Evolutionary conservation across 228 moss, liverwort and hornwort species (phyloP).

Genomic region (Sphagnum fallax): DNA sequence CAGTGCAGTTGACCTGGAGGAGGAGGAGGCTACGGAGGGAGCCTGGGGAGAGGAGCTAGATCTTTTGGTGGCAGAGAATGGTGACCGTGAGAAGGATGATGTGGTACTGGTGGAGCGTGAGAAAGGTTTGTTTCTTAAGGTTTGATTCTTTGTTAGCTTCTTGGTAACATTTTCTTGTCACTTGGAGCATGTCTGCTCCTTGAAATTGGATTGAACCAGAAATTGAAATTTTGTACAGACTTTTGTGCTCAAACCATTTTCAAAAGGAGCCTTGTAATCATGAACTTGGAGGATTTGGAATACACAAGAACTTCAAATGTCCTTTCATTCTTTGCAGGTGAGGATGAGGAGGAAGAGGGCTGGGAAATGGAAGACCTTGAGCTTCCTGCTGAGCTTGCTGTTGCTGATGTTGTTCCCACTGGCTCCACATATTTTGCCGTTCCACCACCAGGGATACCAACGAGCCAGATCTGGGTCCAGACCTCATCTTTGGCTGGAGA

Average conservation of each 20-base stretch:
- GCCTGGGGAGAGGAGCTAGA: constrained; percentile 90
- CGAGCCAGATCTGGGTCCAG: constrained; percentile 80
- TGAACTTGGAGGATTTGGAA: too few relatives aligned
- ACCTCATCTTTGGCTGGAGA: constrained; percentile 88
- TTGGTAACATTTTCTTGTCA: too few relatives aligned
- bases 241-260: too few relatives aligned
- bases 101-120: constrained; percentile 31
- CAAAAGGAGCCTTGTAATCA: too few relatives aligned
- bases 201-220: too few relatives aligned
- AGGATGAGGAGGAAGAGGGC: constrained; percentile 84
- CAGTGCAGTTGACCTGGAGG: constrained; percentile 38
- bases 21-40: constrained; percentile 66
- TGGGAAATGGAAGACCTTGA: constrained; percentile 99
- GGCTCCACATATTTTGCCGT: constrained; percentile 50
- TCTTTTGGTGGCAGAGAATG: constrained; percentile 46
- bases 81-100: background rate
- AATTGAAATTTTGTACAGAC: too few relatives aligned
- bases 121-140: too few relatives aligned
- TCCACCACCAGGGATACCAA: constrained; percentile 65
- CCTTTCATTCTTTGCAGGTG: constrained; percentile 12
- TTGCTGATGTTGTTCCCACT: constrained; percentile 47
- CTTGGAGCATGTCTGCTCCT: too few relatives aligned
- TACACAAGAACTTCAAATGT: too few relatives aligned
- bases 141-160: too few relatives aligned
- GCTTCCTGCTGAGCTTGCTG: constrained; percentile 58